Evolutionary conservation across 257 asterid genomes (phyloP), one percentile per base, ranked within the genome.

Genomic region (Ajuga chamaepitys): DNA sequence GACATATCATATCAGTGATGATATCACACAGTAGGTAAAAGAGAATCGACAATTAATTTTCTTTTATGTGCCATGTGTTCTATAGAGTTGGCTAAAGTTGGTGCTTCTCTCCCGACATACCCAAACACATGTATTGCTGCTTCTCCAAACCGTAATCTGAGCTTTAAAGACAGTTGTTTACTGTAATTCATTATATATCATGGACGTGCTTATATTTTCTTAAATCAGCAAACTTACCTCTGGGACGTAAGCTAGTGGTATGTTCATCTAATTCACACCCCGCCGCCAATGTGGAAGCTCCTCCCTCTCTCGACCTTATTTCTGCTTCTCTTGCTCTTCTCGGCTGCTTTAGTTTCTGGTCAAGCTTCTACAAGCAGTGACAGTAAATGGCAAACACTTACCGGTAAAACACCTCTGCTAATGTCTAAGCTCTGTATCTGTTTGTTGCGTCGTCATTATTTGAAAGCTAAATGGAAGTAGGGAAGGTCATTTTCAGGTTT

Each of bases 361-460:
- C 90, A 79, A 75, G 65, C 82, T 80, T 84, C 97, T 74, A 38
- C 54, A 4, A 70, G 58, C 34, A 28, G 26, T 17, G 12, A 47
- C 42, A 57, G 69, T 9, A 46, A 41, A 80, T 90, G 96, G 97
- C 78, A 79, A 37, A 90, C 97, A 8, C 88, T 90, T 10, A 9
- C 21, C 21, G 97, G 95, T 87, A 35, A 65, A 34, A 64, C 28
- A 58, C 47, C 20, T 53, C 6, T 51, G 28, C 50, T 20, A 21
- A 9, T 28, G 35, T 11, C 10, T 7, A 14, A 0, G 34, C 9
- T 48, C 24, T 20, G 22, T 32, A 13, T 21, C 60, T 54, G 10
- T 32, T 37, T 37, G 8, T 3, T 44, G 58, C 28, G 35, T 47
- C 35, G 4, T 50, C 56, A 21, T 20, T 48, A 48, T 48, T 18